These are phyloP conservation scores for Phaeosphaeriaceae sp. DNA, from an alignment of 2,329 filamentous ascomycete species.

Conservation along the genomic window DNA sequence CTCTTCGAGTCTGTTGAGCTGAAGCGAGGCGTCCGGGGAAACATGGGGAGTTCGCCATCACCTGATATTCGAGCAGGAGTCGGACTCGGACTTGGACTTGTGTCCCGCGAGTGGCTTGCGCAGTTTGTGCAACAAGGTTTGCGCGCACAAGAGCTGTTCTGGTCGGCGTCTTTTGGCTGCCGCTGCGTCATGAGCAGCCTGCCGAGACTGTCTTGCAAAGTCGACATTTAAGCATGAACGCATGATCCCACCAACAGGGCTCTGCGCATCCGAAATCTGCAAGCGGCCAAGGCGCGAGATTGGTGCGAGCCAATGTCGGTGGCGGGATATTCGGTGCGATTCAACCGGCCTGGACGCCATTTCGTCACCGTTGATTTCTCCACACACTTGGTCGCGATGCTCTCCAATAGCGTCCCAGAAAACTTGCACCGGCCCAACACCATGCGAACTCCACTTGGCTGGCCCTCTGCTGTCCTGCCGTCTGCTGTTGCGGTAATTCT, in stretches of 20 bases:
- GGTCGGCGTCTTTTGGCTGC: too few relatives aligned
- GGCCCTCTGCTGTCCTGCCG: slow-evolving; percentile 6
- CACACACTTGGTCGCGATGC: slow-evolving; percentile 14
- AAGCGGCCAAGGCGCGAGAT: slow-evolving; percentile 1
- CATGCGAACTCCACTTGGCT: slow-evolving; percentile 21
- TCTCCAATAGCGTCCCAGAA: slow-evolving; percentile 11
- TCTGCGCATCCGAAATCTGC: not conserved
- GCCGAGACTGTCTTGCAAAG: slow-evolving; percentile 2
- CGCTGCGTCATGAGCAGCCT: not conserved
- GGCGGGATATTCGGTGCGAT: slow-evolving; percentile 5
- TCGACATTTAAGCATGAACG: not conserved
- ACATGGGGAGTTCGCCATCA: slow-evolving; percentile 1
- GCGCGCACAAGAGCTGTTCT: too few relatives aligned
- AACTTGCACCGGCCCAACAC: slow-evolving; percentile 16
- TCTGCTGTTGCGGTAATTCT: slow-evolving; percentile 23
- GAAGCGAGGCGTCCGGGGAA: slow-evolving; percentile 9
- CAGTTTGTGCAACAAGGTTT: not conserved
- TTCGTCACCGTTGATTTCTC: slow-evolving; percentile 16
- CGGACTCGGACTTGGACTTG: not conserved
- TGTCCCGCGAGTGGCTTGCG: not conserved
- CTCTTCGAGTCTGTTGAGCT: slow-evolving; percentile 2
- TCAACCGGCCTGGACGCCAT: slow-evolving; percentile 9
- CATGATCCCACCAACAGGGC: not conserved
- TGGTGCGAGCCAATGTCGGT: not conserved
- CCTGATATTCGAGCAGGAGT: not conserved